Evolutionary conservation across 2,329 filamentous ascomycete species (phyloP).

Genomic region (Colletotrichum sp.): DNA sequence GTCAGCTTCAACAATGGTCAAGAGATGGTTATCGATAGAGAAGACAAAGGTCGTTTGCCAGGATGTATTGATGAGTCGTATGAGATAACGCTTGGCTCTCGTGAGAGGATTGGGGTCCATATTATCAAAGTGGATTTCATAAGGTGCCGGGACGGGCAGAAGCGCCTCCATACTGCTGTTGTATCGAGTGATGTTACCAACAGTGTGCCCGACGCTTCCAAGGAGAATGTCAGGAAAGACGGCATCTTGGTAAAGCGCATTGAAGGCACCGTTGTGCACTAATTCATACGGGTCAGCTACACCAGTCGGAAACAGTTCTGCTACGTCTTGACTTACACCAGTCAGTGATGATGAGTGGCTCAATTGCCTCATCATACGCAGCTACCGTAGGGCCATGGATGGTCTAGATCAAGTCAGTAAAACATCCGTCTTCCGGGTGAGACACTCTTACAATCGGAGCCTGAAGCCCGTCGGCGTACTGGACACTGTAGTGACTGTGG

Average conservation of each 20-base stretch:
- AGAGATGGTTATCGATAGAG: constrained; percentile 38
- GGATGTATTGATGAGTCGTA: constrained; percentile 39
- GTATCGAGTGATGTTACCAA: not conserved
- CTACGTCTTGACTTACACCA: constrained; percentile 7
- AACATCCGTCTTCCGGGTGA: not conserved
- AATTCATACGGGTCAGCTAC: not conserved
- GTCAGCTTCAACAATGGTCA: constrained; percentile 51
- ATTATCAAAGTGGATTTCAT: not conserved
- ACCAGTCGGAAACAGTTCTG: not conserved
- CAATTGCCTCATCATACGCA: constrained; percentile 17
- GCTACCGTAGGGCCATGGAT: constrained; percentile 20
- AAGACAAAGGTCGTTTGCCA: constrained; percentile 35
- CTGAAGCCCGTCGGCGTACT: constrained; percentile 55
- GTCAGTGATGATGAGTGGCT: constrained; percentile 21
- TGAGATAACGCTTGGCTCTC: constrained; percentile 32
- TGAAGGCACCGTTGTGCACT: constrained; percentile 1
- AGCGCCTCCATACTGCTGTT: not conserved
- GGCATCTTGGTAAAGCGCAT: not conserved
- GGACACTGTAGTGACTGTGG: constrained; percentile 43
- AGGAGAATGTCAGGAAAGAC: not conserved
- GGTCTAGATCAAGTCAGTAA: not conserved
- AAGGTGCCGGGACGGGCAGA: not conserved
- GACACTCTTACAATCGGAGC: constrained; percentile 53
- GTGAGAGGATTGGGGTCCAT: not conserved
- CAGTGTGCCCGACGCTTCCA: not conserved